Evolutionary conservation across 352 stramenopile genomes (phyloP), one percentile per base, ranked within the genome.

Genomic region (Phytophthora sojae): DNA sequence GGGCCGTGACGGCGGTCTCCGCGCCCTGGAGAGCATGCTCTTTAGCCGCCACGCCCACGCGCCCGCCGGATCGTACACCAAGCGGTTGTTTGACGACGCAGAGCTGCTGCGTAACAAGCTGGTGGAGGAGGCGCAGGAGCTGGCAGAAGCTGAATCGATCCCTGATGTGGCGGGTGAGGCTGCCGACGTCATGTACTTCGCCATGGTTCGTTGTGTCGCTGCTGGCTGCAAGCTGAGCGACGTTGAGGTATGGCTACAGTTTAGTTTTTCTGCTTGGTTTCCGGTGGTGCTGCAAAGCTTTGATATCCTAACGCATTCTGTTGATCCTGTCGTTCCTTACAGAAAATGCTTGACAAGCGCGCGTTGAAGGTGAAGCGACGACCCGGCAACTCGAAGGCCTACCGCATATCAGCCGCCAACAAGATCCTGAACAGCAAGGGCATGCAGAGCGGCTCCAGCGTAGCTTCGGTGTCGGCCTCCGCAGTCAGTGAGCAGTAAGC

Each of bases 121-220:
- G 23, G 95, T 99, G 9, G 97, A 99, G 72, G 97, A 99, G 82
- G 95, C 95, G 21, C 96, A 99, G 72, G 94, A 98, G 67, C 86
- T 98, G 17, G 85, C 91, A 3, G 94, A 98, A 70, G 93, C 94
- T 6, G 80, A 96, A 67, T 92, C 74, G 4, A 76, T 85, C 32
- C 60, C 91, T 17, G 89, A 99, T 67, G 94, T 99, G 0, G 96
- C 96, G 7, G 94, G 92, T 37, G 97, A 99, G 77, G 87, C 97
- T 7, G 97, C 96, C 6, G 97, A 99, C 82, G 92, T 99, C 15
- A 80, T 99, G 69, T 99, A 99, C 75, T 99, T 99, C 79, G 94
- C 95, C 19, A 97, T 99, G 88, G 92, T 97, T 50, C 89, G 92
- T 56, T 97, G 94, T 45, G 85, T 94, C 6, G 96, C 96, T 42